These are phyloP conservation scores for Chalciporus chontae DNA, from an alignment of 768 basidiomycete species.

Conservation along the genomic window DNA sequence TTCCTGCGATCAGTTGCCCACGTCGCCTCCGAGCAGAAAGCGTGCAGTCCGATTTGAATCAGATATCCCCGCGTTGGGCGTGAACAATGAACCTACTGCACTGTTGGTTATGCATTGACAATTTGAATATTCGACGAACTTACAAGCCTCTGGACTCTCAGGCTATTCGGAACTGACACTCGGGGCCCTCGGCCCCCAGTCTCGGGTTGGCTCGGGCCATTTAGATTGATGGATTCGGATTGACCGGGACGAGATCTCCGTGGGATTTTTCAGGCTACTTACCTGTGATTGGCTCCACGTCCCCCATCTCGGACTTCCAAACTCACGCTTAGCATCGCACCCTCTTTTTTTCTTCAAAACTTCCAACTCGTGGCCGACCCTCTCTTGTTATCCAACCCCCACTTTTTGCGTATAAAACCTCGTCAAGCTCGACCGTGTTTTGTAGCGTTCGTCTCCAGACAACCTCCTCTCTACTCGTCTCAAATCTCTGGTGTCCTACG, in stretches of 20 bases:
- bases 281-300: conserved; percentile 16
- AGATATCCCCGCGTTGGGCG: no score
- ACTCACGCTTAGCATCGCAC: conserved; percentile 6
- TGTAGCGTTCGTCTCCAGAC: not conserved
- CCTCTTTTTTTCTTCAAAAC: conserved; percentile 17
- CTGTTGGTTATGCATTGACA: no score
- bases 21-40: not conserved
- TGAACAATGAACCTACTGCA: no score
- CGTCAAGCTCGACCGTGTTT: not conserved
- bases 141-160: no score
- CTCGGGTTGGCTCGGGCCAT: no score
- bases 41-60: not conserved
- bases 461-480: not conserved
- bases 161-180: no score
- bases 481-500: conserved; percentile 14
- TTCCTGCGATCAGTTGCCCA: not conserved
- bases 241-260: no score
- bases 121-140: no score
- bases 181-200: no score
- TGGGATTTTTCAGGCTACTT: no score
- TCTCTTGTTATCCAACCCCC: conserved; percentile 11
- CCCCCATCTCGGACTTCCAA: conserved; percentile 20
- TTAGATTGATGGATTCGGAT: no score
- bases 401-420: conserved; percentile 28
- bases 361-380: conserved; percentile 7